Evolutionary conservation across 164 flowering plant species (phyloP), one percentile per base, ranked within the genome.

Genomic region (Stephania yunnanensis): DNA sequence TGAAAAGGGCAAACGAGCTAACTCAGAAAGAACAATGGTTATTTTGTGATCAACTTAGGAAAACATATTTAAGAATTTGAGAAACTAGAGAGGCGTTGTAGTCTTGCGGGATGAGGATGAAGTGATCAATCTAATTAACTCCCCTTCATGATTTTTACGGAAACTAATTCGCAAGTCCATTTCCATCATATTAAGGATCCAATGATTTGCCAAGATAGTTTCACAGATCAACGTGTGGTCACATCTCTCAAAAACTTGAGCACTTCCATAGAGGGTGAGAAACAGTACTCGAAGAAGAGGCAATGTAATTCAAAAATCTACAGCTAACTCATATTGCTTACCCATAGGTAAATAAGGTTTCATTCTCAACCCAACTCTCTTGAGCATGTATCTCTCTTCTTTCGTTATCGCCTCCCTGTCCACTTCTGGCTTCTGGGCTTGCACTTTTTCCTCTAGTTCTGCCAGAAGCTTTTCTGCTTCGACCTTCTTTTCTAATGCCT

Each of bases 301-400:
- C 64, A 48, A 44, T 70, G 61, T 36, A 65, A 25, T 71, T 46
- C 48, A 74, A 52, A 53, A 69, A 30, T 66, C 67, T 70, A 70
- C 58, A 10, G 31, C 5, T 17, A 44, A 64, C 31, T 71, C 30
- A 58, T 25, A 48, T 63, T 76, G 83, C 92, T 86, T 83, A 93
- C 99, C 98, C 81, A 92, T 22, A 46, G 91, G 83, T 66, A 93
- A 83, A 81, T 90, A 93, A 69, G 99, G 84, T 77, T 89, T 91
- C 96, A 93, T 93, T 81, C 83, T 90, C 85, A 95, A 82, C 76
- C 93, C 99, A 84, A 95, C 91, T 86, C 88, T 95, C 83, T 89
- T 83, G 50, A 95, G 86, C 99, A 95, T 92, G 74, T 87, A 90
- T 82, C 93, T 91, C 80, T 95, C 99, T 86, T 95, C 99, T 87